Evolutionary conservation across 495 filamentous ascomycete species (phyloP).

Genomic region (Aspergillus funiculosus): DNA sequence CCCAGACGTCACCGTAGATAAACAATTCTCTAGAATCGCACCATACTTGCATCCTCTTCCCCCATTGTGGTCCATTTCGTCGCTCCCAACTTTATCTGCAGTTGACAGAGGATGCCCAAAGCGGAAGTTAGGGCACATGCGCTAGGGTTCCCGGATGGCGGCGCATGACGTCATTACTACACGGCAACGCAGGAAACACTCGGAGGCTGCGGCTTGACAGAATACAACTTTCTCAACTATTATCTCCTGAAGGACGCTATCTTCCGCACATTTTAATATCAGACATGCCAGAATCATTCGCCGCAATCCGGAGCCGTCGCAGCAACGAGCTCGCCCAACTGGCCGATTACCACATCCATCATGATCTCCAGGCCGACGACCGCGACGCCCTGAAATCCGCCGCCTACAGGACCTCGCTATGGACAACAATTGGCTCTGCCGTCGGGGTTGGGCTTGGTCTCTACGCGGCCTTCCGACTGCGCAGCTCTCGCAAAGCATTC

Average conservation of each 20-base stretch:
- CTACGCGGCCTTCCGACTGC: slow-evolving; percentile 51
- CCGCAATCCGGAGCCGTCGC: slow-evolving; percentile 49
- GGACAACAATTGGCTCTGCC: slow-evolving; percentile 53
- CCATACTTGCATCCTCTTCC: too few species aligned
- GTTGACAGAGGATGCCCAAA: neutral
- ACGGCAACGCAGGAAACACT: too few species aligned
- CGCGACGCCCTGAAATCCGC: slow-evolving; percentile 53
- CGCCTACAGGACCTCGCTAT: slow-evolving; percentile 44
- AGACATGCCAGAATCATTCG: slow-evolving; percentile 47
- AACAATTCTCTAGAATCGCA: too few species aligned
- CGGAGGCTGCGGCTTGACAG: too few species aligned
- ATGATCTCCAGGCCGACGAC: slow-evolving; percentile 55
- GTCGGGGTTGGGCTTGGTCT: slow-evolving; percentile 55
- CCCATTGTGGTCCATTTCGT: too few species aligned
- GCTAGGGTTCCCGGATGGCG: neutral
- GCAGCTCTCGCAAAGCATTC: slow-evolving; percentile 47
- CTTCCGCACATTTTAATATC: neutral
- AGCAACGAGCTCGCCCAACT: slow-evolving; percentile 51
- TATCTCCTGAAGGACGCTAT: neutral
- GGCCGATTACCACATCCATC: slow-evolving; percentile 57
- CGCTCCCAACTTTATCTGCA: too few species aligned
- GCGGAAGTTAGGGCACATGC: neutral
- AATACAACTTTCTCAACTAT: too few species aligned
- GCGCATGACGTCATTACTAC: neutral
- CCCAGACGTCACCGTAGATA: too few species aligned